Conservation (phyloP, 106 monocot genomes). For the Chionographis japonica region DNA sequence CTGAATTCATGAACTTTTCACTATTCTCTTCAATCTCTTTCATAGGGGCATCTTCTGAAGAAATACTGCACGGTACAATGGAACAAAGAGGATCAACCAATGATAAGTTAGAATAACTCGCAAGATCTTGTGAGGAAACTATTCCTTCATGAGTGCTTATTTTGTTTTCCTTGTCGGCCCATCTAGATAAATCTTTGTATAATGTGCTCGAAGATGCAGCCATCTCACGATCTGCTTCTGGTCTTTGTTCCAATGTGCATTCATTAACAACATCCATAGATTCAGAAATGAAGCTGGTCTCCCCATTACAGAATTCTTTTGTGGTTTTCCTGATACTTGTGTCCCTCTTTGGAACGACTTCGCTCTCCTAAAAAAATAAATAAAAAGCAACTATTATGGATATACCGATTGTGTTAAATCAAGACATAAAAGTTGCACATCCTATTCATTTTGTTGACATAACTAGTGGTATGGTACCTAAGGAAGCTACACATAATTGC, state of each 20-base stretch:
- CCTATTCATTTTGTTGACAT: not conserved
- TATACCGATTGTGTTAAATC: too few species aligned
- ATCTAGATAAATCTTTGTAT: slow-evolving; percentile 4
- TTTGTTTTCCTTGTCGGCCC: slow-evolving; percentile 4
- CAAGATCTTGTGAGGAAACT: slow-evolving; percentile 22
- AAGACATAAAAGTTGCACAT: too few species aligned
- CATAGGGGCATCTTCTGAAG: slow-evolving; percentile 20
- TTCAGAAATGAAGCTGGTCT: slow-evolving; percentile 83
- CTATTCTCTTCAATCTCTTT: not conserved
- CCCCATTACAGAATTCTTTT: slow-evolving; percentile 26
- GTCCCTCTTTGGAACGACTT: slow-evolving; percentile 10
- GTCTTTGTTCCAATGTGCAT: slow-evolving; percentile 9
- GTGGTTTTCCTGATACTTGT: slow-evolving; percentile 16
- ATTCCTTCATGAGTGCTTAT: slow-evolving; percentile 13
- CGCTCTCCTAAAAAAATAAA: slow-evolving; percentile 27
- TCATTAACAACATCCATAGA: slow-evolving; percentile 33
- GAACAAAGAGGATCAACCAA: slow-evolving; percentile 68
- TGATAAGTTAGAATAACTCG: slow-evolving; percentile 19
- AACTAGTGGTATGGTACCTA: not conserved
- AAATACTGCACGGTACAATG: slow-evolving; percentile 73
- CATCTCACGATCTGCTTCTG: slow-evolving; percentile 25
- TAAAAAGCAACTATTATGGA: not conserved
- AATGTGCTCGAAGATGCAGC: slow-evolving; percentile 42
- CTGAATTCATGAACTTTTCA: slow-evolving; percentile 8
- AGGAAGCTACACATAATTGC: not conserved